A percentile compares a stretch with the other conserved stretches of the same genome.
These are phyloP conservation scores for Suillus spraguei DNA, from an alignment of 768 basidiomycete species.

Conservation along the genomic window DNA sequence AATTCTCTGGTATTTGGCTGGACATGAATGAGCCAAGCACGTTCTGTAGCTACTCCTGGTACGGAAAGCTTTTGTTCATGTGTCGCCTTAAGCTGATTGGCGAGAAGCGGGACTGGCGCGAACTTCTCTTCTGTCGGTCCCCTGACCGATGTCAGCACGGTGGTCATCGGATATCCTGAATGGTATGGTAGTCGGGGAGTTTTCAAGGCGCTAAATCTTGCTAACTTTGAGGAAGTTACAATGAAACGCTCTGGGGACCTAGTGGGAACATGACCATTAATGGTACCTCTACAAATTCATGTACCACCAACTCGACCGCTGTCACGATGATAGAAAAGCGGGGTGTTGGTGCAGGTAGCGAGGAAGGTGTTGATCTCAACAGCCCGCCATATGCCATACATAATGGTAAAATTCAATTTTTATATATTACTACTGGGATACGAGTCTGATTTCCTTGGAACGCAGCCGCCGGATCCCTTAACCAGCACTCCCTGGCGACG, in stretches of 20 bases:
- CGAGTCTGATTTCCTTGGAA: background rate
- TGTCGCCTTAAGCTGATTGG: background rate
- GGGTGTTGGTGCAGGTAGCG: conserved; percentile 51
- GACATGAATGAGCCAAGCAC: conserved; percentile 72
- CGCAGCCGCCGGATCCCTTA: conserved; percentile 54
- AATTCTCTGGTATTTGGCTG: conserved; percentile 68
- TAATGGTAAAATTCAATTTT: conserved; percentile 50
- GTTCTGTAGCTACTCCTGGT: conserved; percentile 66
- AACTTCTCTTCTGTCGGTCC: conserved; percentile 60
- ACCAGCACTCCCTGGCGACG: conserved; percentile 59
- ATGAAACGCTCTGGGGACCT: conserved; percentile 60
- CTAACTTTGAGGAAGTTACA: conserved; percentile 49
- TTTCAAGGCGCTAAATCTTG: background rate
- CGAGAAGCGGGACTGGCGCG: conserved; percentile 47
- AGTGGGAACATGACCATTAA: conserved; percentile 79
- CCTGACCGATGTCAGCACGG: conserved; percentile 52
- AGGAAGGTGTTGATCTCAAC: conserved; percentile 53
- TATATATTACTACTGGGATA: background rate
- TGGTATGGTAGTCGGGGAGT: conserved; percentile 42
- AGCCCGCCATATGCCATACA: conserved; percentile 69
- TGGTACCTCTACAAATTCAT: conserved; percentile 57
- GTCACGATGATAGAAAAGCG: conserved; percentile 37
- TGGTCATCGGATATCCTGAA: conserved; percentile 65
- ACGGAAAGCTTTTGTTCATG: background rate
- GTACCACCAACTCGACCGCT: conserved; percentile 20